Evolutionary conservation across 75 land plant genomes (phyloP), one percentile per base, ranked within the genome.

Genomic region (Picea glauca): DNA sequence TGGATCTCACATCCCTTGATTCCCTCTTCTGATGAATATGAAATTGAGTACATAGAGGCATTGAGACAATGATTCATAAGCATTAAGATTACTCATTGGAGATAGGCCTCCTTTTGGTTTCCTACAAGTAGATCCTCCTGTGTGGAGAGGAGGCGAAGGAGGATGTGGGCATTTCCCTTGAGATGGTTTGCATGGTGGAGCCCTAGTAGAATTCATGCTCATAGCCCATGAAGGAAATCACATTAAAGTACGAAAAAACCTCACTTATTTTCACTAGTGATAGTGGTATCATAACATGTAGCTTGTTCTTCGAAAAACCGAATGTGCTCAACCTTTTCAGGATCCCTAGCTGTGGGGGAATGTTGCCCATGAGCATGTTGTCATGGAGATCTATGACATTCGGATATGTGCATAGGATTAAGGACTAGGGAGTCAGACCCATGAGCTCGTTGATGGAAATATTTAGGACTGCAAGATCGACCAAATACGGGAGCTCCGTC

Each of bases 251-350:
- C 4, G 91, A 84, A 0, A 83, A 79, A 43, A 56, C 81, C 21
- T 82, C 83, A n/a, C 84, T 87, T 58, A 90, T 81, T 76, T 90
- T 95, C 38, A 89, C 87, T 12, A 95, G 79, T 8, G 82, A 21
- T 6, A 85, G 17, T 4, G 98, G 98, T 4, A 95, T 84, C 11
- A 80, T 87, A 0, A 95, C 98, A 20, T 90, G 85, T 1, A 95
- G 80, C 7, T 84, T 58, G 62, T 95, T 95, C 78, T 90, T 9
- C 38, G 90, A 85, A 3, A 95, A 89, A 74, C 93, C 98, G 70
- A 95, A 87, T n/a, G 81, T 74, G 15, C 86, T 82, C 32, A 95
- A 88, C 50, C 93, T 77, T 33, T 75, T 80, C 5, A 95, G 87
- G 21, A 84, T 81, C 2, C 90, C 98, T 18, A 95, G 81, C 58